Percentiles rank a stretch among this genome's conserved stretches.
Conservation (phyloP, 305 asterid species). For the Withania somnifera region DNA sequence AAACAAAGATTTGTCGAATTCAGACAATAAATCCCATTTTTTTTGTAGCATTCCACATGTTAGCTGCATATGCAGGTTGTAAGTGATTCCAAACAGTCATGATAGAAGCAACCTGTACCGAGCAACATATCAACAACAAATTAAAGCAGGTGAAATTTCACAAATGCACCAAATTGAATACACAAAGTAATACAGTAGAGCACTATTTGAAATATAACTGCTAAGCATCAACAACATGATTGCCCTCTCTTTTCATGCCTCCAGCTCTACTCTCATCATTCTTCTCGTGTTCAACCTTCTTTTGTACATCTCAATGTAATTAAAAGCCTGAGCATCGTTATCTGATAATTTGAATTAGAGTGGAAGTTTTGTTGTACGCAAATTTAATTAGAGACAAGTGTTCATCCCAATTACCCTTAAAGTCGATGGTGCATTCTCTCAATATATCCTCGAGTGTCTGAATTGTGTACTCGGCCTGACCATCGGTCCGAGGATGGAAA, state of each 20-base stretch:
- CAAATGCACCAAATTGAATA: not conserved
- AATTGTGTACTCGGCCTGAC: too few relatives aligned
- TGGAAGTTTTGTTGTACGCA: too few relatives aligned
- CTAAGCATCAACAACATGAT: not conserved
- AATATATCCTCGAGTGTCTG: too few relatives aligned
- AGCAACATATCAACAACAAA: not conserved
- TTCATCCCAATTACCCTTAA: too few relatives aligned
- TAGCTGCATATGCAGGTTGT: slow-evolving; percentile 79
- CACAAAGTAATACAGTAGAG: not conserved
- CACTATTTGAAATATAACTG: not conserved
- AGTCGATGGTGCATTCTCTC: too few relatives aligned
- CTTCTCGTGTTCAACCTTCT: not conserved
- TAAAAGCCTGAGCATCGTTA: not conserved
- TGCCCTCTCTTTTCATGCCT: not conserved
- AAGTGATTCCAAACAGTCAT: slow-evolving; percentile 91
- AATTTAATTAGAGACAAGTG: too few relatives aligned
- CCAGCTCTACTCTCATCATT: not conserved
- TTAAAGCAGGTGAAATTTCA: not conserved
- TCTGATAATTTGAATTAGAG: not conserved
- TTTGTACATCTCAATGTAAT: not conserved
- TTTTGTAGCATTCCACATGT: slow-evolving; percentile 87
- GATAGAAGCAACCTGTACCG: slow-evolving; percentile 77
- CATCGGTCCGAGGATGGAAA: too few relatives aligned
- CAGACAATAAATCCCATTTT: too few relatives aligned
- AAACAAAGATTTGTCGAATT: too few relatives aligned